These are phyloP conservation scores for Dryadomyces quercivorus DNA, from an alignment of 2,329 filamentous ascomycete genomes.

Conservation along the genomic window DNA sequence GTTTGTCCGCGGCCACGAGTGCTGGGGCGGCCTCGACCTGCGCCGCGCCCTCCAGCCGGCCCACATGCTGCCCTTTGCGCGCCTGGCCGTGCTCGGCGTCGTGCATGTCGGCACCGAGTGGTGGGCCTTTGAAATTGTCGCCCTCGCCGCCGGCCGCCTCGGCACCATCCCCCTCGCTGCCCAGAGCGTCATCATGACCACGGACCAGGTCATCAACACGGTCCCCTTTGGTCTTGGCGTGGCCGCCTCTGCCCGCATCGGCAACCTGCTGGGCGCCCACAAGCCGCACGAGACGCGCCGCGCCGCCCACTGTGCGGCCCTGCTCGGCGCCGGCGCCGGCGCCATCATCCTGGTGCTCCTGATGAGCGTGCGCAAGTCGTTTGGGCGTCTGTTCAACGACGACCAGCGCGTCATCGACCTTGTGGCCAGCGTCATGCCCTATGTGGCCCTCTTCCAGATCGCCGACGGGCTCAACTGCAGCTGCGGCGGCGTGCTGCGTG, in stretches of 20 bases:
- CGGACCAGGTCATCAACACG: conserved; percentile 73
- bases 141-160: conserved; percentile 66
- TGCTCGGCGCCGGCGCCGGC: conserved; percentile 60
- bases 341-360: conserved; percentile 53
- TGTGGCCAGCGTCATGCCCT: conserved; percentile 69
- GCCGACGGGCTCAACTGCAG: conserved; percentile 78
- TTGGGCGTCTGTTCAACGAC: conserved; percentile 72
- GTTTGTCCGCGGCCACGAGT: conserved; percentile 58
- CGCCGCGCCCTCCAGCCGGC: conserved; percentile 40
- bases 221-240: conserved; percentile 82
- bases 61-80: conserved; percentile 59
- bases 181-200: conserved; percentile 82
- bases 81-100: conserved; percentile 63
- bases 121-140: conserved; percentile 92
- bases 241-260: conserved; percentile 64
- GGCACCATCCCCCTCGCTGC: conserved; percentile 71
- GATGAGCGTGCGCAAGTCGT: conserved; percentile 58
- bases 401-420: conserved; percentile 59
- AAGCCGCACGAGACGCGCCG: conserved; percentile 53
- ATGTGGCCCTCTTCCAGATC: conserved; percentile 81
- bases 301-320: conserved; percentile 63
- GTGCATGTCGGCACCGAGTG: conserved; percentile 83
- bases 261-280: conserved; percentile 64
- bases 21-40: conserved; percentile 64
- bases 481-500: conserved; percentile 68